Percentiles rank a stretch among this genome's conserved stretches.
These are phyloP conservation scores for Collybia sp. DNA, from an alignment of 768 basidiomycete genomes.

Conservation along the genomic window DNA sequence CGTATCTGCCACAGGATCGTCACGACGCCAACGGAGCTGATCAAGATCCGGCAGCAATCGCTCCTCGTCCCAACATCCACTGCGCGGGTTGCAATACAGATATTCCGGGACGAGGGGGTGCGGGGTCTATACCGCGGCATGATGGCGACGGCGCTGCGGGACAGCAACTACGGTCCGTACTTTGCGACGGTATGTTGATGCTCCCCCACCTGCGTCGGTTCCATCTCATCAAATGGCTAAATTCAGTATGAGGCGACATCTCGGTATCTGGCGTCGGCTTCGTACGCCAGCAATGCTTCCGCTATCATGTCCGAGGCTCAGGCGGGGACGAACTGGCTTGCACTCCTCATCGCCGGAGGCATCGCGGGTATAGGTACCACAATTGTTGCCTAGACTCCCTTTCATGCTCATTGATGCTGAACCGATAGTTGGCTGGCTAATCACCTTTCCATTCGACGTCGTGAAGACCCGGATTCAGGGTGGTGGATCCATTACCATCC, in stretches of 20 bases:
- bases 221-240: not conserved
- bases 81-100: constrained; percentile 45
- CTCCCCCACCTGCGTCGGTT: not conserved
- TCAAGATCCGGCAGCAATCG: constrained; percentile 84
- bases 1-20: constrained; percentile 42
- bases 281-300: constrained; percentile 3
- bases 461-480: constrained; percentile 88
- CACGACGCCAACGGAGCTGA: constrained; percentile 79
- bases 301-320: constrained; percentile 21
- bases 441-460: constrained; percentile 86
- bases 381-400: not conserved
- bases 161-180: constrained; percentile 83
- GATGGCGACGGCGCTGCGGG: constrained; percentile 67
- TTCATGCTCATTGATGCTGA: not conserved
- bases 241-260: constrained; percentile 60
- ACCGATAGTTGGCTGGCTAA: constrained; percentile 59
- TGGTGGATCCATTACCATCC: constrained; percentile 16
- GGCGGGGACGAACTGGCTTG: constrained; percentile 40
- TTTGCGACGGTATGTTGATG: constrained; percentile 64
- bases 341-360: constrained; percentile 69
- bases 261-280: constrained; percentile 34
- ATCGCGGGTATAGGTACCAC: constrained; percentile 57
- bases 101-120: constrained; percentile 53
- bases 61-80: constrained; percentile 44
- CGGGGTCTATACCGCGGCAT: constrained; percentile 76